phyloP scores from a whole-genome alignment of 2,329 filamentous ascomycete genomes.

The Colletotrichum sp. region DNA sequence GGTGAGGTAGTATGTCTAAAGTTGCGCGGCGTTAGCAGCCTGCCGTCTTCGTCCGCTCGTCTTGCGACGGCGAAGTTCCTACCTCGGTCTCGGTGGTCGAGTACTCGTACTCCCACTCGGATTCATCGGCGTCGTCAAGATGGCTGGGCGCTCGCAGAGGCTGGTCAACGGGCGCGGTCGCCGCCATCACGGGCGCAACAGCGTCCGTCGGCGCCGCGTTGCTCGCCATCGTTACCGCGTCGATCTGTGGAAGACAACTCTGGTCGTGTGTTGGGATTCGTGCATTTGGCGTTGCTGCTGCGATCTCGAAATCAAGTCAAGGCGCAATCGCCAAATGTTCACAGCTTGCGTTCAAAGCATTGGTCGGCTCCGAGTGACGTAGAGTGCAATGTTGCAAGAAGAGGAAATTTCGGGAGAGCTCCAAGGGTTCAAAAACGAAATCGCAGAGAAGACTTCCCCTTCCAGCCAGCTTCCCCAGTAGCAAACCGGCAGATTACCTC shows the following conservation, averaged over 20 bases:
- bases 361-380: neutral
- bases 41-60: neutral
- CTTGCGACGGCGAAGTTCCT: neutral
- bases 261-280: neutral
- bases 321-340: neutral
- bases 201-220: neutral
- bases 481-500: neutral
- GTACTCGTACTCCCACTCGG: slow-evolving; percentile 73
- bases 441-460: neutral
- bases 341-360: neutral
- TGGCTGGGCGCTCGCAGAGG: neutral
- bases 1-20: slow-evolving; percentile 67
- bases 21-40: neutral
- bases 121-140: slow-evolving; percentile 51
- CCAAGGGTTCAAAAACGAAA: neutral
- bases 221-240: slow-evolving; percentile 2
- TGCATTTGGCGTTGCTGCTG: neutral
- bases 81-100: slow-evolving; percentile 69
- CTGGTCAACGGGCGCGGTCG: neutral
- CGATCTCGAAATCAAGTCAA: neutral
- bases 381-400: neutral
- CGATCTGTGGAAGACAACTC: neutral
- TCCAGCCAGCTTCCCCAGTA: neutral
- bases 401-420: neutral
- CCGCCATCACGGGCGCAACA: neutral